Base-by-base conservation (phyloP, 1,284 basidiomycete genomes). In the Trichosporon sp. region DNA sequence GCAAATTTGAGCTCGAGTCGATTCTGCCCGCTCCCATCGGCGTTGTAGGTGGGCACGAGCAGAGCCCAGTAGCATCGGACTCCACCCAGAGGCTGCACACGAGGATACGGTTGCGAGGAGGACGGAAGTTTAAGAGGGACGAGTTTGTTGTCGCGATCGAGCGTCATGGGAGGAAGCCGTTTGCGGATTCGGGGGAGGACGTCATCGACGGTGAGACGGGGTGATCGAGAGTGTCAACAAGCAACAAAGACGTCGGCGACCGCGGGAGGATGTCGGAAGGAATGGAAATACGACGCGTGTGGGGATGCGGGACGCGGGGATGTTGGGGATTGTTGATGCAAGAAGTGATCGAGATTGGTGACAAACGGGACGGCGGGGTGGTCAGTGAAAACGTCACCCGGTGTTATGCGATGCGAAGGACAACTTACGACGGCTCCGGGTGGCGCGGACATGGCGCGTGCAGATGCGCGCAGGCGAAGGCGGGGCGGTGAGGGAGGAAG, bases 1-100 rank as follows among this genome's bases (percentile, higher is more conserved):
- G 95, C 89, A 84, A 95, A 96, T 66, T 89, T 85, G 66, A 97
- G 88, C 79, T 91, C 89, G 56, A 84, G 77, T 51, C 67, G 48
- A 12, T 35, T 67, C 32, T 32, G 63, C 35, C 72, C 70, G 40
- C 69, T 61, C 63, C 70, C 26, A 48, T 61, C 46, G 38, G 65
- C 37, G 31, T 67, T 72, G 65, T 76, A 81, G 14, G 65, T 68
- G 1, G 81, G 81, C 16, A 67, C 70, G 12, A 83, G 65, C 19
- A 83, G 72, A 2, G 82, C 79, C 82, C 82, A 83, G 70, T 83
- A 83, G 72, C 82, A 83, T 75, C 82, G 43, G 56, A 81, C 78
- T 4, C 75, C 77, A 32, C 80, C 80, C 19, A 81, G 72, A 46
- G 75, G 74, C 80, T 82, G 64, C 31, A 35, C 16, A 7, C 59